Evolutionary conservation across 305 asterid genomes (phyloP), one percentile per base, ranked within the genome.

Genomic region (Ilex paraguariensis): DNA sequence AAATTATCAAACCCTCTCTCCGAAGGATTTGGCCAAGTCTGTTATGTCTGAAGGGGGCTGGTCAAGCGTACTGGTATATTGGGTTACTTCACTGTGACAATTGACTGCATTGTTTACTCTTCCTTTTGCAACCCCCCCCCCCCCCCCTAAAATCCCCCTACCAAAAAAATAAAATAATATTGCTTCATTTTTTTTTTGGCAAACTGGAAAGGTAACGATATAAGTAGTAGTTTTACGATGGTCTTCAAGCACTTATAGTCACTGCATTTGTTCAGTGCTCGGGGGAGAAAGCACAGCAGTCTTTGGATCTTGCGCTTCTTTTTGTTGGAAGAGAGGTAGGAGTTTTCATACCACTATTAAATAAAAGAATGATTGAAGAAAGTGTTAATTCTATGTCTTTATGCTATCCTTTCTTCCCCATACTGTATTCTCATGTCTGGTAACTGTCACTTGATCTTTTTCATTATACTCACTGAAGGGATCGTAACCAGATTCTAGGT

Each of bases 271-370:
- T 63, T 69, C 82, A 88, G 96, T 91, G 98, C 85, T 77, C 85
- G 32, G 73, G 72, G 64, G 74, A 70, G 73, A 87, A 80, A 66
- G 81, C 75, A 54, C 84, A 76, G 39, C 72, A 74, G 61, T 65
- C 80, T 64, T 68, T 75, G 83, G 83, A 87, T 56, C 78, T 91
- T 76, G 96, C 90, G 63, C 74, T 91, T 60, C 77, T 91, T 69
- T 91, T 91, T 69, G 73, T 91, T 65, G 98, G 96, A 56, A 78
- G 80, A 70, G 86, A 91, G 98, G 96, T 88, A 83, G 68, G 46
- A 7, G 16, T 36, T 5, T 36, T 8, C 9, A 36, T 36, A 4
- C 42, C 42, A 36, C 9, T 0, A 5, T 4, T 36, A 8, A 36
- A 36, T 8, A 36, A 36, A 36, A 36, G 6, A 36, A 36, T 36